Conservation (phyloP, 2,329 filamentous ascomycete genomes). For the Hypoxylon sp. region DNA sequence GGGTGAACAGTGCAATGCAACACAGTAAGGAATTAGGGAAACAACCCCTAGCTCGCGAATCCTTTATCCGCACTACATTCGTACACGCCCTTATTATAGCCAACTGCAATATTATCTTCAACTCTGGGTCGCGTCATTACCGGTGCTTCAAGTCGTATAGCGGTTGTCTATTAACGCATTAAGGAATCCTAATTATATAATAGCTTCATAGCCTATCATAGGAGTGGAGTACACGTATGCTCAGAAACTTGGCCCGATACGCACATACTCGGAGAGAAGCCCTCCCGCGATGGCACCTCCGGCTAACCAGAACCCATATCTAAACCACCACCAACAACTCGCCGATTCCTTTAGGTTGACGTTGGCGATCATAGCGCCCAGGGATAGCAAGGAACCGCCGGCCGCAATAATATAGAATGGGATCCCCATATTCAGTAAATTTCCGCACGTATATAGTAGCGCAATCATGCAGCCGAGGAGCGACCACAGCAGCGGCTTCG, state of each 20-base stretch:
- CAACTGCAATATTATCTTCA: slow-evolving; percentile 1
- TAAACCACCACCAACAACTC: slow-evolving; percentile 56
- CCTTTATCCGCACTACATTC: slow-evolving; percentile 20
- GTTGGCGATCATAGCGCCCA: slow-evolving; percentile 51
- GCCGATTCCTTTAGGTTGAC: slow-evolving; percentile 51
- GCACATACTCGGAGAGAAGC: slow-evolving; percentile 45
- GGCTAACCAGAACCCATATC: slow-evolving; percentile 53
- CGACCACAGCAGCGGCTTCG: slow-evolving; percentile 49
- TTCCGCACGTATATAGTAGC: slow-evolving; percentile 44
- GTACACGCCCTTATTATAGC: neutral
- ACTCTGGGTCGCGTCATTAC: slow-evolving; percentile 7
- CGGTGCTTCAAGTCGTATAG: slow-evolving; percentile 5
- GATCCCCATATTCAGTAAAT: slow-evolving; percentile 41
- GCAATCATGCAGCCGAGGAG: slow-evolving; percentile 47
- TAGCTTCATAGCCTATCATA: slow-evolving; percentile 10
- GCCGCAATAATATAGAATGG: slow-evolving; percentile 47
- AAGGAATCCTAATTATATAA: slow-evolving; percentile 11
- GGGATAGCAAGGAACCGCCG: slow-evolving; percentile 48
- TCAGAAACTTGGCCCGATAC: slow-evolving; percentile 24
- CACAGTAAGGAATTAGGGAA: slow-evolving; percentile 3
- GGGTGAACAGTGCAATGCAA: slow-evolving; percentile 15
- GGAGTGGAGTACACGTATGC: neutral
- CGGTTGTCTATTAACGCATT: neutral
- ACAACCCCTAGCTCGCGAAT: slow-evolving; percentile 3
- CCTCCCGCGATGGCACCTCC: slow-evolving; percentile 51